Conservation (phyloP, 169 alveolate species). For the Plasmodium knowlesi region DNA sequence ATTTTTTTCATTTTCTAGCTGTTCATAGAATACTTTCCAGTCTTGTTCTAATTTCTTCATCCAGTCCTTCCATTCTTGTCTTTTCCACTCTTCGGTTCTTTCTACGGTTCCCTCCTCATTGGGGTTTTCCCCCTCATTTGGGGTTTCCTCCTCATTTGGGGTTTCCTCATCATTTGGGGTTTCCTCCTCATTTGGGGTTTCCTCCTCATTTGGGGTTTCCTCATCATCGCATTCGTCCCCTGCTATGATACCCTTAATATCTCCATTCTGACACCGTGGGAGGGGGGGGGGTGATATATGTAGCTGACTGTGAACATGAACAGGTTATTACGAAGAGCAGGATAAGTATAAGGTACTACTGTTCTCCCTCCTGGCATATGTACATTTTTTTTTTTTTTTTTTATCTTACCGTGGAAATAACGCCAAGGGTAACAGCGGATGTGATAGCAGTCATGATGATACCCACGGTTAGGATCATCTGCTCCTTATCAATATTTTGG, state of each 20-base stretch:
- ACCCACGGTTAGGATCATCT: background rate
- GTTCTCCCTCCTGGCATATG: background rate
- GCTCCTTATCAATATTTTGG: background rate
- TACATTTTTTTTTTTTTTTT: background rate
- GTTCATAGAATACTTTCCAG: background rate
- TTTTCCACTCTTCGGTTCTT: background rate
- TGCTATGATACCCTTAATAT: background rate
- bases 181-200: background rate
- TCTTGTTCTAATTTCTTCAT: background rate
- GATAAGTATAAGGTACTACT: background rate
- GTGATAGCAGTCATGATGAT: background rate
- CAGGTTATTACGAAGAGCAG: background rate
- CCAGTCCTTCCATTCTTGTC: constrained; percentile 7
- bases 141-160: too few relatives aligned
- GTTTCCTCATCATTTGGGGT: too few relatives aligned
- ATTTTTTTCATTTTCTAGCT: constrained; percentile 2
- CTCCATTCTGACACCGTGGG: background rate
- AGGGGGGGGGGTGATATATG: background rate
- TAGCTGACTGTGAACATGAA: background rate
- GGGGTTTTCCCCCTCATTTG: too few relatives aligned
- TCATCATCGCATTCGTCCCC: background rate
- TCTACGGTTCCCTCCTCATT: background rate
- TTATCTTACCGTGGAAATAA: background rate
- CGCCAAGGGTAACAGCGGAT: background rate
- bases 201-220: too few relatives aligned